Evolutionary conservation across 2,329 filamentous ascomycete genomes (phyloP).

Genomic region (Phialocephala subalpina): DNA sequence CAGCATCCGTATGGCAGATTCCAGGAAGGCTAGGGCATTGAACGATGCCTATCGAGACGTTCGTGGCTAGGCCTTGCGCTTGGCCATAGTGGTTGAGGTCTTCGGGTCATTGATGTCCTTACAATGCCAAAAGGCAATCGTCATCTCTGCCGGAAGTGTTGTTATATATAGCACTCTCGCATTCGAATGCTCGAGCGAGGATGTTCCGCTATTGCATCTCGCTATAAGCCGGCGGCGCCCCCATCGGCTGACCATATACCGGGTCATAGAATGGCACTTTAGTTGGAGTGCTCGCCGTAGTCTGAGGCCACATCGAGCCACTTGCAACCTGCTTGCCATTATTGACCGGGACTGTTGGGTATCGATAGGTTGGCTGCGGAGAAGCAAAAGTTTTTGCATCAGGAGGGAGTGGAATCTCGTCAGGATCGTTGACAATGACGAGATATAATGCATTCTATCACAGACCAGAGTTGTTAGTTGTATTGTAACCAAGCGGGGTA

Average conservation of each 20-base stretch:
- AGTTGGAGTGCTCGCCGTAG: not conserved
- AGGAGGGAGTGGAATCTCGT: not conserved
- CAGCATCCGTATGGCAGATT: too few species aligned
- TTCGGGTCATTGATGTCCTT: too few species aligned
- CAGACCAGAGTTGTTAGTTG: not conserved
- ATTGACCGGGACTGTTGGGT: not conserved
- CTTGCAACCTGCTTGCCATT: not conserved
- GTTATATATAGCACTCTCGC: not conserved
- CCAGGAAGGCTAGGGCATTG: too few species aligned
- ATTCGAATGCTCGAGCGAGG: not conserved
- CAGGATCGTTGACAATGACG: slow-evolving; percentile 12
- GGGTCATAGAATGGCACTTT: not conserved
- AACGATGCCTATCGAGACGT: too few species aligned
- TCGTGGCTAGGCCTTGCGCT: too few species aligned
- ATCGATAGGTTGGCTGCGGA: not conserved
- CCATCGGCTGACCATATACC: not conserved
- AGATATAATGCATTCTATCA: slow-evolving; percentile 8
- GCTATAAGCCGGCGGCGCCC: not conserved
- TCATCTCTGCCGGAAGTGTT: not conserved
- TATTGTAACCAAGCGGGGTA: not conserved
- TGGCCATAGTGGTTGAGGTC: too few species aligned
- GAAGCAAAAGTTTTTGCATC: not conserved
- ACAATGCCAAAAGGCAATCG: too few species aligned
- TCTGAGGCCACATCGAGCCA: not conserved
- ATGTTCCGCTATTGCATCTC: not conserved